Conservation (phyloP, 2,329 filamentous ascomycete genomes). For the Ceratocystis variospora region DNA sequence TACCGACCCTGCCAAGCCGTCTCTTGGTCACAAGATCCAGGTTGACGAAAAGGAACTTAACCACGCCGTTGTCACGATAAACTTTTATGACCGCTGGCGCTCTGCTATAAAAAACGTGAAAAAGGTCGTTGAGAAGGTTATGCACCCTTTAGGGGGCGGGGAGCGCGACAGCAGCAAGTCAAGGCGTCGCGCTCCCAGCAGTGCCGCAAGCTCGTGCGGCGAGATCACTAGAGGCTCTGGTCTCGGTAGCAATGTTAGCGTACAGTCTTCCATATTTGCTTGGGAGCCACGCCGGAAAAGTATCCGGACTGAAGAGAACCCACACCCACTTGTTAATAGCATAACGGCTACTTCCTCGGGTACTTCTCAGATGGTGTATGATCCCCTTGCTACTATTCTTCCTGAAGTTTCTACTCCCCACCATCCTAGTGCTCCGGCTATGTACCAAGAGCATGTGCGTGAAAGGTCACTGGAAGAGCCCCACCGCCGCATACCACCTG, state of each 20-base stretch:
- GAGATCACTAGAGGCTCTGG: slow-evolving; percentile 32
- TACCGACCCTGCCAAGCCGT: slow-evolving; percentile 68
- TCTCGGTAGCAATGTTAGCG: slow-evolving; percentile 5
- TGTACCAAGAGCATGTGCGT: slow-evolving; percentile 17
- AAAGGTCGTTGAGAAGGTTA: slow-evolving; percentile 50
- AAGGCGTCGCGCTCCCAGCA: slow-evolving; percentile 46
- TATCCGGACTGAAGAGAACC: slow-evolving; percentile 34
- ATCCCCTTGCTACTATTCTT: slow-evolving; percentile 30
- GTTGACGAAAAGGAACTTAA: slow-evolving; percentile 85
- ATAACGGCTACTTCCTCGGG: slow-evolving; percentile 6
- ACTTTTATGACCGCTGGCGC: slow-evolving; percentile 69
- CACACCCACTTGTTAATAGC: slow-evolving; percentile 21
- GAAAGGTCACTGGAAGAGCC: slow-evolving; percentile 18
- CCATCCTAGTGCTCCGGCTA: slow-evolving; percentile 11
- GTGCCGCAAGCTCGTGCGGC: slow-evolving; percentile 48
- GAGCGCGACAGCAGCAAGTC: slow-evolving; percentile 42
- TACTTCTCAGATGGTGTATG: slow-evolving; percentile 25
- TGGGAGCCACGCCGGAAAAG: slow-evolving; percentile 33
- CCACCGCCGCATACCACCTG: neutral
- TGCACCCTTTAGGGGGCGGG: slow-evolving; percentile 37
- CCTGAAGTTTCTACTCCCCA: slow-evolving; percentile 20
- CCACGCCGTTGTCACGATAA: slow-evolving; percentile 76
- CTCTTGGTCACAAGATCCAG: slow-evolving; percentile 73
- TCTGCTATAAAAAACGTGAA: slow-evolving; percentile 66
- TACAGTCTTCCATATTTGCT: slow-evolving; percentile 31